Percentiles rank a stretch among this genome's conserved stretches.
phyloP scores from a whole-genome alignment of 1,284 basidiomycete genomes.

The Leccinum fallax region DNA sequence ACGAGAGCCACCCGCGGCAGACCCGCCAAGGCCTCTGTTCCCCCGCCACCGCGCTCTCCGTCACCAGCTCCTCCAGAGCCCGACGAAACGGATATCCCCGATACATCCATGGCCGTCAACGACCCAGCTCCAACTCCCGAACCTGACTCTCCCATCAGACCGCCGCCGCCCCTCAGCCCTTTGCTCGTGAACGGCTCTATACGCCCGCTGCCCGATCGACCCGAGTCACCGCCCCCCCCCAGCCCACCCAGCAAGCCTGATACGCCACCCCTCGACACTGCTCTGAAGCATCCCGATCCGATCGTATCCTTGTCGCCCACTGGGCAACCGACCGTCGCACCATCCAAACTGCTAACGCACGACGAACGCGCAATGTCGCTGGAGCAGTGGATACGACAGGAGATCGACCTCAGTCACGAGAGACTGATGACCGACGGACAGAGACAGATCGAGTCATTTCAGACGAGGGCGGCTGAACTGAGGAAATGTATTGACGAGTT shows the following conservation, averaged over 20 bases:
- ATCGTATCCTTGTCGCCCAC: conserved; percentile 16
- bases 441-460: conserved; percentile 58
- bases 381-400: conserved; percentile 75
- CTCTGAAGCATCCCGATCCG: conserved; percentile 6
- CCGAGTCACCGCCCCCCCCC: not conserved
- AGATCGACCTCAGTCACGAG: conserved; percentile 65
- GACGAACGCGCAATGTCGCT: conserved; percentile 73
- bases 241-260: not conserved
- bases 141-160: not conserved
- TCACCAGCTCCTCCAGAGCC: conserved; percentile 11
- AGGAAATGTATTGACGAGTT: conserved; percentile 49
- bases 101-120: conserved; percentile 6
- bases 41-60: conserved; percentile 16
- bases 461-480: conserved; percentile 59
- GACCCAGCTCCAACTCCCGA: not conserved
- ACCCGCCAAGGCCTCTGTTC: conserved; percentile 21
- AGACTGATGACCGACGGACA: conserved; percentile 64
- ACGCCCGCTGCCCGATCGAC: conserved; percentile 2
- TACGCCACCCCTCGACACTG: not conserved
- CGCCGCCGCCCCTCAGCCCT: not conserved
- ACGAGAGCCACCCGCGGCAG: conserved; percentile 23
- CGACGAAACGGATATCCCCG: not conserved
- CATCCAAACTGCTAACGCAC: conserved; percentile 47
- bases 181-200: not conserved
- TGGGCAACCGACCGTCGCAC: conserved; percentile 14